phyloP scores from a whole-genome alignment of 2,329 filamentous ascomycete species.

The Botrytis cinerea region DNA sequence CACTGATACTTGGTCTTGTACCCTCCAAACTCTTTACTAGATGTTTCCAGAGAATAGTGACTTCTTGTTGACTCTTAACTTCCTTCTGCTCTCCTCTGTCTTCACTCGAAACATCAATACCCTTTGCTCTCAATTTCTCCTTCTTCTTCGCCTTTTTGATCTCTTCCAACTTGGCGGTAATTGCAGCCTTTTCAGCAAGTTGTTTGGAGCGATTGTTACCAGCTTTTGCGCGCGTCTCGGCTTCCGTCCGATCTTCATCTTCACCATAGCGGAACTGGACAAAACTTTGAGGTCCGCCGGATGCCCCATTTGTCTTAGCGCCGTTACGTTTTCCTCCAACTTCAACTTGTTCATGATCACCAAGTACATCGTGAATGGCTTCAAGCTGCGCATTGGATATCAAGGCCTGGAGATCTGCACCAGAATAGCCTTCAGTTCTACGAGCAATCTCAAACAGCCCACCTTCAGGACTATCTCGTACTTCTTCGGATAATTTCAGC shows the following conservation, averaged over 20 bases:
- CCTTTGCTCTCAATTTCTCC: slow-evolving; percentile 35
- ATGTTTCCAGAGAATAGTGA: slow-evolving; percentile 83
- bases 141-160: slow-evolving; percentile 68
- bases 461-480: slow-evolving; percentile 44
- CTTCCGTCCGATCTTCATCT: slow-evolving; percentile 51
- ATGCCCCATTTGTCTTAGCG: slow-evolving; percentile 36
- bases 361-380: slow-evolving; percentile 91
- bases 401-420: slow-evolving; percentile 90
- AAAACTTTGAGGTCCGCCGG: slow-evolving; percentile 55
- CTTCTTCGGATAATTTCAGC: slow-evolving; percentile 68
- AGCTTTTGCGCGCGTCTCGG: slow-evolving; percentile 44
- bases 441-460: slow-evolving; percentile 64
- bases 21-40: slow-evolving; percentile 73
- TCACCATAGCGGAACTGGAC: slow-evolving; percentile 82
- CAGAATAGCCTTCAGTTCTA: slow-evolving; percentile 85
- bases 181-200: slow-evolving; percentile 74
- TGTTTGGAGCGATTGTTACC: slow-evolving; percentile 54
- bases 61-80: slow-evolving; percentile 60
- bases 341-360: slow-evolving; percentile 54
- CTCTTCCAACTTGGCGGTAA: slow-evolving; percentile 78
- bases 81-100: slow-evolving; percentile 42
- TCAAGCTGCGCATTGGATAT: slow-evolving; percentile 96
- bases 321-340: slow-evolving; percentile 34
- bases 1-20: slow-evolving; percentile 81
- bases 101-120: slow-evolving; percentile 32